Conservation (phyloP, 164 flowering plant species). For the Nymphaea thermarum region DNA sequence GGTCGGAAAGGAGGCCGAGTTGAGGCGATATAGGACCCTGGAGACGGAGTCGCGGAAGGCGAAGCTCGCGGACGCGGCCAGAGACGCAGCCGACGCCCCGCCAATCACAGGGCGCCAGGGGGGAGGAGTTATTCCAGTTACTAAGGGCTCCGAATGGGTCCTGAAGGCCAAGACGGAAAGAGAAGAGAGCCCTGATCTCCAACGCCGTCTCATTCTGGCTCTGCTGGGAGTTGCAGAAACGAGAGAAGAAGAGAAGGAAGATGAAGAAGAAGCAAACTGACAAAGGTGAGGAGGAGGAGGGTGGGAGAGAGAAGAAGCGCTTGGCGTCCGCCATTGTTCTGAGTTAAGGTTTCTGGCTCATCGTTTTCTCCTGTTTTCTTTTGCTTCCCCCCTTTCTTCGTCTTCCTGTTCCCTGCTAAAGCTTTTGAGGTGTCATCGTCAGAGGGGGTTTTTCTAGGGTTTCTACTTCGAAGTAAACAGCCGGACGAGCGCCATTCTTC, state of each 20-base stretch:
- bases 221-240: conserved; percentile 8
- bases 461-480: neutral
- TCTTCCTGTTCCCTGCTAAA: neutral
- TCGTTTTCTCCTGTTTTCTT: neutral
- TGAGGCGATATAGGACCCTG: conserved; percentile 32
- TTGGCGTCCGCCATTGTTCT: neutral
- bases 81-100: conserved; percentile 51
- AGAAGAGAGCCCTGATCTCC: conserved; percentile 42
- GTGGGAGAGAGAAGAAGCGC: neutral
- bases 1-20: conserved; percentile 26
- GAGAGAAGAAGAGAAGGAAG: conserved; percentile 6
- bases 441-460: neutral
- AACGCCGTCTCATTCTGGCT: conserved; percentile 8
- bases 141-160: conserved; percentile 65
- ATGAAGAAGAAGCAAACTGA: conserved; percentile 16
- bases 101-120: conserved; percentile 91
- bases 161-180: conserved; percentile 43
- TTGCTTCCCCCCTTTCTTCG: neutral
- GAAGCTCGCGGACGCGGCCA: conserved; percentile 57
- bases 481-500: neutral
- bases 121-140: conserved; percentile 63
- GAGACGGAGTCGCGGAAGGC: conserved; percentile 63
- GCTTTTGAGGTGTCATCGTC: too few species aligned
- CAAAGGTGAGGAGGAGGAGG: neutral
- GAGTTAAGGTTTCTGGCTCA: neutral